Percentiles rank a stretch among this genome's conserved stretches.
Evolutionary conservation across 495 filamentous ascomycete genomes (phyloP).

Genomic region (Aspergillus haitiensis): DNA sequence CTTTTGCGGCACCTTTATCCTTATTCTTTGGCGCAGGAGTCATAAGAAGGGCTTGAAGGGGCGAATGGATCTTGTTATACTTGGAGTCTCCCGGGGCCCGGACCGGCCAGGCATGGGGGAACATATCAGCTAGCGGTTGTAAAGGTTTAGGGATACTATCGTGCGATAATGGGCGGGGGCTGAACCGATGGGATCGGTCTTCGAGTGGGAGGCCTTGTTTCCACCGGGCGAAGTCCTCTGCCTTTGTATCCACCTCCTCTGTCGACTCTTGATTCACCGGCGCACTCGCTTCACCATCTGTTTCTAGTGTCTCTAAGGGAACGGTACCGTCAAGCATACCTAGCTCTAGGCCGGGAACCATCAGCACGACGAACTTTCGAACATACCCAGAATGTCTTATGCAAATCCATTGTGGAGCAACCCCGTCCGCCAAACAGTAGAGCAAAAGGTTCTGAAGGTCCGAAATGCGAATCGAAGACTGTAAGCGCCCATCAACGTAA

Average conservation of each 20-base stretch:
- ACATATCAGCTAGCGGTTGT: constrained; percentile 74
- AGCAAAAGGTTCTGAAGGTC: constrained; percentile 79
- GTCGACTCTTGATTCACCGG: constrained; percentile 19
- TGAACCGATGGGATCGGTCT: constrained; percentile 58
- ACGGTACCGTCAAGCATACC: constrained; percentile 81
- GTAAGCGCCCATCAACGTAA: constrained; percentile 68
- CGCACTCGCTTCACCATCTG: constrained; percentile 6
- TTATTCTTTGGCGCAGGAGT: constrained; percentile 63
- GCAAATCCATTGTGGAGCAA: constrained; percentile 82
- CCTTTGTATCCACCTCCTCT: constrained; percentile 19
- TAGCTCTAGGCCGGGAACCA: constrained; percentile 88
- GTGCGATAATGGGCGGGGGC: constrained; percentile 63
- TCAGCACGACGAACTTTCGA: constrained; percentile 82
- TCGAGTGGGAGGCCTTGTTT: constrained; percentile 45
- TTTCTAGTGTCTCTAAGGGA: constrained; percentile 44
- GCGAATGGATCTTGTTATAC: constrained; percentile 76
- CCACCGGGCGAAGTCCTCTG: constrained; percentile 43
- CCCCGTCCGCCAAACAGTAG: constrained; percentile 87
- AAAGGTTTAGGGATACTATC: constrained; percentile 62
- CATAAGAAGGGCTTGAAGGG: constrained; percentile 74
- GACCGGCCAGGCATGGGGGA: constrained; percentile 85
- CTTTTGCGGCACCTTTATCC: constrained; percentile 55
- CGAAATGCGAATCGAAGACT: constrained; percentile 69
- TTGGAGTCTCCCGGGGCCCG: constrained; percentile 81
- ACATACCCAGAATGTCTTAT: constrained; percentile 74